Evolutionary conservation across 2,329 filamentous ascomycete genomes (phyloP).

Genomic region (Botrytis pseudocinerea): DNA sequence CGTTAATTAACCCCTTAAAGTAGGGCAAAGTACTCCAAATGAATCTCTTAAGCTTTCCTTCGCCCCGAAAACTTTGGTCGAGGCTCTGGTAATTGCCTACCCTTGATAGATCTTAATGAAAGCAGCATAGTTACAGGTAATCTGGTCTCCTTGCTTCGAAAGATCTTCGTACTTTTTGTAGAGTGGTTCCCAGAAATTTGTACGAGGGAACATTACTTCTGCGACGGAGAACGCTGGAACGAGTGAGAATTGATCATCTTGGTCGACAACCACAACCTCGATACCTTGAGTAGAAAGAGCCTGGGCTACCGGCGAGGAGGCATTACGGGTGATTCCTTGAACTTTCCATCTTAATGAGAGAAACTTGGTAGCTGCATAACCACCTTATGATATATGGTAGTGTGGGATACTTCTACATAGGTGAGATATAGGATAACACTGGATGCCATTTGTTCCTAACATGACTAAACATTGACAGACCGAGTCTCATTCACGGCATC

Average conservation of each 20-base stretch:
- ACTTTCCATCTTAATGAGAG: conserved; percentile 49
- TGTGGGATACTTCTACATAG: not conserved
- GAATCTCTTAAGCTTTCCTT: not conserved
- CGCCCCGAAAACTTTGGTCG: not conserved
- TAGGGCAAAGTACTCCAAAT: not conserved
- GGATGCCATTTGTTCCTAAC: not conserved
- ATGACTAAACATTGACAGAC: not conserved
- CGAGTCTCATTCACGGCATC: no score
- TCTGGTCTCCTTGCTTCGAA: conserved; percentile 28
- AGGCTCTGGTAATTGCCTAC: not conserved
- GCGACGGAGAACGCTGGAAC: conserved; percentile 42
- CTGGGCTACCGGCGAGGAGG: conserved; percentile 45
- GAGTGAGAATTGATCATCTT: conserved; percentile 30
- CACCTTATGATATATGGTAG: conserved; percentile 42
- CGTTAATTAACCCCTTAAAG: not conserved
- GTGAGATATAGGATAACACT: not conserved
- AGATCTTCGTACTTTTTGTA: conserved; percentile 25
- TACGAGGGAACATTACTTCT: conserved; percentile 44
- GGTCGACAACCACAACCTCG: conserved; percentile 44
- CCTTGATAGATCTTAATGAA: not conserved
- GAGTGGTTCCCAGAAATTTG: conserved; percentile 40
- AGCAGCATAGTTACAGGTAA: conserved; percentile 30
- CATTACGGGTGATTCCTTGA: conserved; percentile 48
- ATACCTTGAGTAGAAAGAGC: conserved; percentile 46
- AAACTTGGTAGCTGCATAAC: conserved; percentile 48